Evolutionary conservation across 495 filamentous ascomycete species (phyloP).

Genomic region (Neurospora sp.): DNA sequence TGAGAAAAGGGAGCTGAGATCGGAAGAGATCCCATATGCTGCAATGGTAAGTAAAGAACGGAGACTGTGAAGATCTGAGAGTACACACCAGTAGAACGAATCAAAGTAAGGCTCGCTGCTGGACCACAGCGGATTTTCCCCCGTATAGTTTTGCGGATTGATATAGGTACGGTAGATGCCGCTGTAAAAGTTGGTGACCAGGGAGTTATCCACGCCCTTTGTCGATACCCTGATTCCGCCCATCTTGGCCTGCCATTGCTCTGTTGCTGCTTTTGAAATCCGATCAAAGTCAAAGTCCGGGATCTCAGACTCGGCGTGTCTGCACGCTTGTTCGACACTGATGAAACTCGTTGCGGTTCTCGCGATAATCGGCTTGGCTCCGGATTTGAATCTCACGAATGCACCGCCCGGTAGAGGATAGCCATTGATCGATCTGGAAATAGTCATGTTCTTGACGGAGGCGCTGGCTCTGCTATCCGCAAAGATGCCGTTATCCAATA

Average conservation of each 20-base stretch:
- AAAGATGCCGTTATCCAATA: slow-evolving; percentile 57
- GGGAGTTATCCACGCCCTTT: slow-evolving; percentile 39
- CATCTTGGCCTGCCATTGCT: slow-evolving; percentile 55
- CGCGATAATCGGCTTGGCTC: slow-evolving; percentile 41
- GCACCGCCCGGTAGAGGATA: slow-evolving; percentile 50
- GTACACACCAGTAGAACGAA: slow-evolving; percentile 58
- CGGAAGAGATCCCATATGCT: slow-evolving; percentile 64
- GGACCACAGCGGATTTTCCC: slow-evolving; percentile 66
- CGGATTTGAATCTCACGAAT: slow-evolving; percentile 18
- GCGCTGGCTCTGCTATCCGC: slow-evolving; percentile 46
- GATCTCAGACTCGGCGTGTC: slow-evolving; percentile 57
- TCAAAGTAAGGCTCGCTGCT: slow-evolving; percentile 70
- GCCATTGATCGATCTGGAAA: slow-evolving; percentile 50
- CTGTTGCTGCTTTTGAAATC: slow-evolving; percentile 40
- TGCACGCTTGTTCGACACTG: slow-evolving; percentile 52
- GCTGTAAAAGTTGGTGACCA: slow-evolving; percentile 57
- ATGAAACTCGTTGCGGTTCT: slow-evolving; percentile 65
- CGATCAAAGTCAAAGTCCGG: slow-evolving; percentile 54
- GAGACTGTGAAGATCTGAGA: neutral
- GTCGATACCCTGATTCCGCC: slow-evolving; percentile 47
- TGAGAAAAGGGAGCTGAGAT: slow-evolving; percentile 60
- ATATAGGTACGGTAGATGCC: slow-evolving; percentile 63
- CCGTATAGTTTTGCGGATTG: slow-evolving; percentile 68
- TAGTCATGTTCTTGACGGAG: slow-evolving; percentile 41
- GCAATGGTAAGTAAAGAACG: neutral